Conservation (phyloP, 2,329 filamentous ascomycete species). For the Arthrinium puccinioides region DNA sequence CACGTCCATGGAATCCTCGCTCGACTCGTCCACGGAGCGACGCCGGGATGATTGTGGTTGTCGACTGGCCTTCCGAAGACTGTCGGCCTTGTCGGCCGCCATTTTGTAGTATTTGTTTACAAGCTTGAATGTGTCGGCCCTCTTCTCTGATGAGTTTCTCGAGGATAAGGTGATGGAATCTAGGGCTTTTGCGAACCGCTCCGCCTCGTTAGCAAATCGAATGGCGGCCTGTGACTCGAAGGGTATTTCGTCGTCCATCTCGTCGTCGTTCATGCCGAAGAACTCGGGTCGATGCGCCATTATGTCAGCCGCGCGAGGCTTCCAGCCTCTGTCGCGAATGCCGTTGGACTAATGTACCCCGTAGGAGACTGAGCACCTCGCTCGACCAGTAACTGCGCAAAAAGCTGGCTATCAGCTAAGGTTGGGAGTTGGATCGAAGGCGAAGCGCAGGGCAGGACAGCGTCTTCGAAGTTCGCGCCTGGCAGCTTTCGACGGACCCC, state of each 20-base stretch:
- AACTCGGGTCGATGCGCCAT: too few species aligned
- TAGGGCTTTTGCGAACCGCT: constrained; percentile 75
- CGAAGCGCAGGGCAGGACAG: too few species aligned
- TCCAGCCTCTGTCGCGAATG: too few species aligned
- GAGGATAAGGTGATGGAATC: constrained; percentile 61
- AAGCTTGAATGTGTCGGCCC: constrained; percentile 61
- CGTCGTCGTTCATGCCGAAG: constrained; percentile 2
- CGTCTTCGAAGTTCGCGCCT: too few species aligned
- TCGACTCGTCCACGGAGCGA: constrained; percentile 11
- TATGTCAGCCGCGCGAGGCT: too few species aligned
- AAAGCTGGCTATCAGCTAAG: too few species aligned
- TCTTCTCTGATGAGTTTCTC: constrained; percentile 44
- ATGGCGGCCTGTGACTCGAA: constrained; percentile 1
- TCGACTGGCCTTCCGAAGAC: constrained; percentile 24
- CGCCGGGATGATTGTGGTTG: not conserved
- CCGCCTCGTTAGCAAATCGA: constrained; percentile 53
- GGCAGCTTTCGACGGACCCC: too few species aligned
- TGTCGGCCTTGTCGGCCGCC: constrained; percentile 36
- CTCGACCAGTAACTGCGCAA: too few species aligned
- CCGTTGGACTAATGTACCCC: too few species aligned
- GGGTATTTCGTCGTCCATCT: constrained; percentile 6
- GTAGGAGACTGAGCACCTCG: too few species aligned
- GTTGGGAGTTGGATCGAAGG: too few species aligned
- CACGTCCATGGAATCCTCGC: constrained; percentile 45
- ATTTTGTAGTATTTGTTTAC: constrained; percentile 58